Evolutionary conservation across 345 rosid genomes (phyloP), one percentile per base, ranked within the genome.

Genomic region (Aquilaria sinensis): DNA sequence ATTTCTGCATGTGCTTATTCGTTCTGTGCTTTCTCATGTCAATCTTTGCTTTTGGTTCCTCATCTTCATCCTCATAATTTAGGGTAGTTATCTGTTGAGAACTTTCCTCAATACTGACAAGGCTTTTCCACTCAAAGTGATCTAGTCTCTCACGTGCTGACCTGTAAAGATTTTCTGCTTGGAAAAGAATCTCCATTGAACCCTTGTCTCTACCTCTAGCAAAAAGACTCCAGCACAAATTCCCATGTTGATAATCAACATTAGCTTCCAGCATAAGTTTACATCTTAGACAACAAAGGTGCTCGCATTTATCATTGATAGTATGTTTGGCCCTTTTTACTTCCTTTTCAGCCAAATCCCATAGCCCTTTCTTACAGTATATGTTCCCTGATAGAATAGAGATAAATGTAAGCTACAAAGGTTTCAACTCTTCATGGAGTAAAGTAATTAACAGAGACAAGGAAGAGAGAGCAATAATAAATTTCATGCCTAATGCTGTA

Each of bases 331-430:
- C 92, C 70, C 56, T 75, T 63, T 70, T 74, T 53, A 90, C 85
- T 75, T 94, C 96, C 61, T 72, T 79, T 74, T 74, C 83, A 71
- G 96, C 85, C 69, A 77, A 65, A 74, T 74, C 78, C 95, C 83
- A 85, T 34, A 71, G 71, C 58, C 31, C 72, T 76, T 83, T 86
- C 72, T 73, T 85, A 67, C 81, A 74, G 75, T 86, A 94, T 52
- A 88, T 46, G 64, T 83, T 88, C 58, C 96, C 99, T 90, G 57
- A 60, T 2, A 49, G 45, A 66, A 57, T 64, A 65, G 59, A 16
- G 47, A 52, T 47, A 64, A 53, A 2, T 34, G 48, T 65, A 47
- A 64, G 71, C 49, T 48, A 53, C 12, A 6, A 37, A 14, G 58
- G 56, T 14, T 56, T 58, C 29, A 72, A 59, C 10, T 72, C 62